Conservation (phyloP, 129 eudicot species). For the Pittosporum tobira region DNA sequence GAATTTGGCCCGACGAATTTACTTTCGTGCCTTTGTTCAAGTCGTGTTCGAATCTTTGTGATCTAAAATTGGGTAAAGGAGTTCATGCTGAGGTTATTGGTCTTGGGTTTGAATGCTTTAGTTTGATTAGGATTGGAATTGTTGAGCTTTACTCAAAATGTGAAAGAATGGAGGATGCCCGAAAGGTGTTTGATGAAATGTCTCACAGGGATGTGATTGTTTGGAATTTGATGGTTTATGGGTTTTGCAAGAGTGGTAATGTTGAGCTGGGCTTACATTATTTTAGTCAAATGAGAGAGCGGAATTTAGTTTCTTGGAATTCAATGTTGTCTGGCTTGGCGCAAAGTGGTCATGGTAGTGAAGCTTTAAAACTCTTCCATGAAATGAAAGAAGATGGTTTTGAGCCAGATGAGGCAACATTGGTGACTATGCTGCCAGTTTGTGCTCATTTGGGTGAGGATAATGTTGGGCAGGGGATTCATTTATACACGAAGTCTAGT, state of each 20-base stretch:
- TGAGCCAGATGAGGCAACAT: constrained; percentile 65
- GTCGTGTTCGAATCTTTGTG: constrained; percentile 46
- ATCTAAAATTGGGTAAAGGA: constrained; percentile 29
- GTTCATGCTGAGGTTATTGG: constrained; percentile 37
- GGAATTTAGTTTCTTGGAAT: constrained; percentile 73
- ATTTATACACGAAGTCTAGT: constrained; percentile 45
- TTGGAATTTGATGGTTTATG: constrained; percentile 74
- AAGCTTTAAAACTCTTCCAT: constrained; percentile 49
- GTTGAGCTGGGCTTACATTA: constrained; percentile 47
- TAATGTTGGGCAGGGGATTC: constrained; percentile 40
- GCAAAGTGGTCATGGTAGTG: constrained; percentile 40
- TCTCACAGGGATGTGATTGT: constrained; percentile 42
- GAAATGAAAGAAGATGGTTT: constrained; percentile 49
- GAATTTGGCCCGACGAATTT: constrained; percentile 72
- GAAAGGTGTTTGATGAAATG: constrained; percentile 79
- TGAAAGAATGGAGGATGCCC: constrained; percentile 48
- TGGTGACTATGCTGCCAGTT: constrained; percentile 57
- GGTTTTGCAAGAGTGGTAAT: constrained; percentile 51
- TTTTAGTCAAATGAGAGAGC: constrained; percentile 54
- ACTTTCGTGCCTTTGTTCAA: constrained; percentile 66
- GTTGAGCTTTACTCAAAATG: constrained; percentile 48
- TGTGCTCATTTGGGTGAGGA: constrained; percentile 68
- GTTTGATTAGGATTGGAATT: constrained; percentile 41
- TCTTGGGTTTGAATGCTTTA: constrained; percentile 47
- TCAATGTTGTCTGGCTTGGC: constrained; percentile 57